Evolutionary conservation across 75 land plant species (phyloP).

Genomic region (Pinus taeda): DNA sequence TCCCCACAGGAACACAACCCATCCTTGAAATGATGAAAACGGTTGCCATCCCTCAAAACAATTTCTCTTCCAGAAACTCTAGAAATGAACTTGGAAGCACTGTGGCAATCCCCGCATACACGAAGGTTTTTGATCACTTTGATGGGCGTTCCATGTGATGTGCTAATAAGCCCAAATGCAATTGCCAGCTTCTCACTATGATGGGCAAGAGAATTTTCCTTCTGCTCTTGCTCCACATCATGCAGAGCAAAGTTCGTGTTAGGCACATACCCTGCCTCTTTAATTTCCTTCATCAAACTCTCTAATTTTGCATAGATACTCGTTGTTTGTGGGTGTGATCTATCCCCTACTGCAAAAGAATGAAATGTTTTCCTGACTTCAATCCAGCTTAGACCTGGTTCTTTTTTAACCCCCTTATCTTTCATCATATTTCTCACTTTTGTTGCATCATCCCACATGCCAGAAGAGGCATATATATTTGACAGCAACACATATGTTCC

Average conservation of each 20-base stretch:
- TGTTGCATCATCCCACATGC: slow-evolving; percentile 36
- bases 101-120: background rate
- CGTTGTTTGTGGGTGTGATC: slow-evolving; percentile 25
- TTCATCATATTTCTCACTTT: slow-evolving; percentile 40
- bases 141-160: too few relatives aligned
- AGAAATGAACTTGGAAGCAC: background rate
- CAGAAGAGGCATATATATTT: slow-evolving; percentile 49
- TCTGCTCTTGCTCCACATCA: slow-evolving; percentile 21
- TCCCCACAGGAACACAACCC: background rate
- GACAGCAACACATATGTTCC: slow-evolving; percentile 3
- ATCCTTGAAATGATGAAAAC: background rate
- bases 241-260: slow-evolving; percentile 24
- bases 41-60: background rate
- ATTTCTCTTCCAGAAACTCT: background rate
- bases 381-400: slow-evolving; percentile 52
- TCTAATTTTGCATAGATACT: slow-evolving; percentile 34
- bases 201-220: slow-evolving; percentile 37
- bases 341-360: slow-evolving; percentile 40
- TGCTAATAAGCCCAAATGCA: slow-evolving; percentile 34
- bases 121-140: background rate
- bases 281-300: slow-evolving; percentile 23
- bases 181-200: slow-evolving; percentile 64
- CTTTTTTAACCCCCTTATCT: slow-evolving; percentile 31
- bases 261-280: slow-evolving; percentile 37
- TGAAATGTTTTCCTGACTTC: slow-evolving; percentile 28